These are phyloP conservation scores for Xanthoparmelia taractica DNA, from an alignment of 495 filamentous ascomycete species.

Conservation along the genomic window DNA sequence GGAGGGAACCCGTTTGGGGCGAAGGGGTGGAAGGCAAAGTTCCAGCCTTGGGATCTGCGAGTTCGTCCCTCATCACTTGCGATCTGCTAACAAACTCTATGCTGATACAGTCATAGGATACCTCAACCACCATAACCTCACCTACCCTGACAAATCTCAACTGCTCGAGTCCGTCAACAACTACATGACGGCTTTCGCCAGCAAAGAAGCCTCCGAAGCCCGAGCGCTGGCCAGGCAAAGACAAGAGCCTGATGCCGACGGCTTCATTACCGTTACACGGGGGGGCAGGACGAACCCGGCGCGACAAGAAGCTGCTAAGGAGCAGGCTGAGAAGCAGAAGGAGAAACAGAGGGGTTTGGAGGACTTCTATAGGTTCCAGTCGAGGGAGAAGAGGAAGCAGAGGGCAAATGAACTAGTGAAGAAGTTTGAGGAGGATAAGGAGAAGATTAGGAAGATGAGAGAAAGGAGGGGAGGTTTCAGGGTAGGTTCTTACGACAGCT, in stretches of 20 bases:
- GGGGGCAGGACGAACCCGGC: conserved; percentile 67
- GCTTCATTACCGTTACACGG: conserved; percentile 83
- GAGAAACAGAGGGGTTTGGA: conserved; percentile 58
- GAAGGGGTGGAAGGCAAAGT: conserved; percentile 47
- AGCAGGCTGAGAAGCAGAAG: conserved; percentile 63
- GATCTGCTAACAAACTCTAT: conserved; percentile 1
- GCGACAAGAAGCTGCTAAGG: conserved; percentile 64
- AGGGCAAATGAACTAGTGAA: conserved; percentile 57
- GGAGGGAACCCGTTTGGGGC: conserved; percentile 56
- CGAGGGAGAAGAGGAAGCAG: conserved; percentile 79
- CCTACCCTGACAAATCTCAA: conserved; percentile 56
- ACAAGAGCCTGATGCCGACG: conserved; percentile 83
- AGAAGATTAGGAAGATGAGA: conserved; percentile 47
- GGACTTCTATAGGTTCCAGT: conserved; percentile 94
- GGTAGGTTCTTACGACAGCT: conserved; percentile 30
- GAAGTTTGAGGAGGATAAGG: conserved; percentile 49
- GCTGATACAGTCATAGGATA: conserved; percentile 42
- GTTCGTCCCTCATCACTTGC: conserved; percentile 27
- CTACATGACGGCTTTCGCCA: conserved; percentile 68
- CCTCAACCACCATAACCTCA: conserved; percentile 50
- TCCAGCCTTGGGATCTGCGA: conserved; percentile 49
- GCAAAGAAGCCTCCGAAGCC: conserved; percentile 56
- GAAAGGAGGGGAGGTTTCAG: conserved; percentile 42
- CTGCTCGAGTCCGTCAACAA: conserved; percentile 67
- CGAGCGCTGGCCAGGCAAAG: conserved; percentile 55